Percentiles rank a stretch among this genome's conserved stretches.
Evolutionary conservation across 176 grass and related monocot species (phyloP).

Genomic region (Stipa capillata): DNA sequence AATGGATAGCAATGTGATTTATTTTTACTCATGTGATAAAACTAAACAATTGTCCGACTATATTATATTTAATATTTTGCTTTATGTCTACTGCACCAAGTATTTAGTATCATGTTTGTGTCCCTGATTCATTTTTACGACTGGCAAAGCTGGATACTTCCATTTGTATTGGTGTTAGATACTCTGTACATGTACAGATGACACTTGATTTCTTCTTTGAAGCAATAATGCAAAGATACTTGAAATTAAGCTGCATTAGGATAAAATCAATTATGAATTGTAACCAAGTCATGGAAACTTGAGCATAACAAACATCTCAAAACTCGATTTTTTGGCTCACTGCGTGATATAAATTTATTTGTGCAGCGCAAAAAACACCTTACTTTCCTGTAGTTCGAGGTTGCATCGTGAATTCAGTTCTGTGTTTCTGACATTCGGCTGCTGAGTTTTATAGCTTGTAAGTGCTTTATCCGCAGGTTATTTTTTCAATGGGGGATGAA

Average conservation of each 20-base stretch:
- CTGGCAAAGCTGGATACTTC: background rate
- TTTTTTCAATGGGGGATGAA: conserved; percentile 98
- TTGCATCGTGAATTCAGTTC: background rate
- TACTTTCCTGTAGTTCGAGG: background rate
- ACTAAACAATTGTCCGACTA: no score
- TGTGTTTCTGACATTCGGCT: background rate
- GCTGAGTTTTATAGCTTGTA: conserved; percentile 10
- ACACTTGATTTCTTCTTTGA: background rate
- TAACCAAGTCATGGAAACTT: no score
- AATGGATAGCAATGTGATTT: no score
- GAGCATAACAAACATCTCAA: background rate
- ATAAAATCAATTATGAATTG: background rate
- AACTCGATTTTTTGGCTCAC: background rate
- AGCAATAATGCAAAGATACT: background rate
- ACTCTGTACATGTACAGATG: background rate
- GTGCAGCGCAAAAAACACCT: background rate
- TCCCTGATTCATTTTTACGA: no score
- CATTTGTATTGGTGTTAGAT: background rate
- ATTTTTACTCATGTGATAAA: no score
- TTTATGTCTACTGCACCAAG: no score
- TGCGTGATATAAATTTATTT: background rate
- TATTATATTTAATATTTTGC: no score
- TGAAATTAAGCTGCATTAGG: background rate
- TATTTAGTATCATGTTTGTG: no score
- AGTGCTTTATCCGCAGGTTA: conserved; percentile 51